Base-by-base conservation (phyloP, 2,329 filamentous ascomycete species). In the Ophiocordyceps sinensis region DNA sequence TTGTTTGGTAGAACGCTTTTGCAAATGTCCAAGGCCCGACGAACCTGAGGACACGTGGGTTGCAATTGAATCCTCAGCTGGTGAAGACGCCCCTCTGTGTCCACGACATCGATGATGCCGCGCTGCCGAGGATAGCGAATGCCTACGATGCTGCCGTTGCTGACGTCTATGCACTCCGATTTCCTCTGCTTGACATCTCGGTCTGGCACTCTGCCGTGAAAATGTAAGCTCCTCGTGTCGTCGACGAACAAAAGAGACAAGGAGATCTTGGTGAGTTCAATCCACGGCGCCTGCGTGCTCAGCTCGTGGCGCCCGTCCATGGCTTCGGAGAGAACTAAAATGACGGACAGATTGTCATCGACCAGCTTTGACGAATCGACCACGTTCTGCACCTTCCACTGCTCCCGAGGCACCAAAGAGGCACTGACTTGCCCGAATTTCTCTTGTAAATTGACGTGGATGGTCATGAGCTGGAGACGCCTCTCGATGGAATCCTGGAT, bases 211-310 rank as follows among this genome's bases (percentile, higher is more conserved):
- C 70, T 68, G 15, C 70, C 68, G 38, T 65, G 60, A 45, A 73
- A 75, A 41, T 75, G 74, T 31, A 83, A 62, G 43, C 68, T 73
- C 50, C 74, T 70, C 23, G 71, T 65, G 47, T 82, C 76, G 43
- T 78, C 70, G 19, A 77, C 57, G 44, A 70, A 68, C 17, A 86
- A 62, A 26, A 68, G 50, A 2, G 82, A 79, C 2, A 86, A 60
- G 0, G 70, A 64, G n/a, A 87, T 62, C 36, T 76, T 77, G n/a
- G 78, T 75, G 12, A 82, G 67, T 40, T 73, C 71, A 43, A 79
- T 79, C 83, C 83, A 88, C 1, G 82, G 82, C 6, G 81, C 81
- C 57, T 87, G 82, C 10, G 85, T 63, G 48, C 79, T 84, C 14
- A 89, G 60, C 51, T 82, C 76, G 37, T 75, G 72, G 28, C 71